Evolutionary conservation across 2,329 filamentous ascomycete species (phyloP).

Genomic region (Dactylellina haptotyla): DNA sequence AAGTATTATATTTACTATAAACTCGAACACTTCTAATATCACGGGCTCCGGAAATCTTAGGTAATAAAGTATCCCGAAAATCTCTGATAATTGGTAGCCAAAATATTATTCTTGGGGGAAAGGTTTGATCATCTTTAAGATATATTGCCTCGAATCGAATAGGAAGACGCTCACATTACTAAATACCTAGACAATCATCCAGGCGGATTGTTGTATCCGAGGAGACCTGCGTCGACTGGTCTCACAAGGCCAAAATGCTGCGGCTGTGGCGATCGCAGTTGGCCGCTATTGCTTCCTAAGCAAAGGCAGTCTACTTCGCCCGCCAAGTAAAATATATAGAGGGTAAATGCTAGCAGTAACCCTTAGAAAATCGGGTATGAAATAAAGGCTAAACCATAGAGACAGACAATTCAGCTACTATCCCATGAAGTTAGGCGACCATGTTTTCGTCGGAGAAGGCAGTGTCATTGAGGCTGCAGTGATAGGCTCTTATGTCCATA

Average conservation of each 20-base stretch:
- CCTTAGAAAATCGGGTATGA: neutral
- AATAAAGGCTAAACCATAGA: neutral
- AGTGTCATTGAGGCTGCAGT: constrained; percentile 83
- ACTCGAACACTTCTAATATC: neutral
- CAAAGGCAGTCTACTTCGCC: constrained; percentile 79
- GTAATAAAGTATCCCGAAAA: constrained; percentile 96
- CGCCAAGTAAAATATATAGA: constrained; percentile 83
- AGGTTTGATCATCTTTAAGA: constrained; percentile 36
- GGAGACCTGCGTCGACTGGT: constrained; percentile 79
- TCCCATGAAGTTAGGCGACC: constrained; percentile 90
- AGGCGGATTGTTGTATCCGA: constrained; percentile 91
- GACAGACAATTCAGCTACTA: constrained; percentile 75
- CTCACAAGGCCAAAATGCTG: constrained; percentile 61
- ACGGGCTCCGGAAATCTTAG: constrained; percentile 60
- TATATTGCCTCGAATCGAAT: neutral
- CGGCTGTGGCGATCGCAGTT: constrained; percentile 79
- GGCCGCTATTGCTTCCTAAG: constrained; percentile 92
- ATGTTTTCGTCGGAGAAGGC: constrained; percentile 84
- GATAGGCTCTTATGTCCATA: constrained; percentile 85
- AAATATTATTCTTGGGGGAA: constrained; percentile 96
- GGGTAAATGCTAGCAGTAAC: constrained; percentile 63
- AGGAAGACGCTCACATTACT: neutral
- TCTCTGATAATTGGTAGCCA: constrained; percentile 92
- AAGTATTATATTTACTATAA: neutral
- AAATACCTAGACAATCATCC: constrained; percentile 76